These are phyloP conservation scores for Coriaria nepalensis DNA, from an alignment of 306 rosid genomes.

Conservation along the genomic window DNA sequence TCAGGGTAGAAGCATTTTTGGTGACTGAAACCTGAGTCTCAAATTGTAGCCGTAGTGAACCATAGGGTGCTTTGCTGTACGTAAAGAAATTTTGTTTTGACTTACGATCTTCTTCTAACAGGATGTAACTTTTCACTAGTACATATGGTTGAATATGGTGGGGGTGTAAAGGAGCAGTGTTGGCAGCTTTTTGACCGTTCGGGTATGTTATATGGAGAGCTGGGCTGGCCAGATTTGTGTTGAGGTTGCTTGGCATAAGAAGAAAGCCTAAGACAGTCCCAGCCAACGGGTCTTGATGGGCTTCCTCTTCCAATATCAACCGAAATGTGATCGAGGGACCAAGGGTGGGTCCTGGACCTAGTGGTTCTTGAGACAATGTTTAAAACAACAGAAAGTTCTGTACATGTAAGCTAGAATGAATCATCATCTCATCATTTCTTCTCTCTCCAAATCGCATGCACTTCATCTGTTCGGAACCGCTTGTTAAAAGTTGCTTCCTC, in stretches of 20 bases:
- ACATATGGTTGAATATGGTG: too few species aligned
- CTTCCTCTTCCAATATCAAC: slow-evolving; percentile 27
- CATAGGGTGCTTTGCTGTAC: too few species aligned
- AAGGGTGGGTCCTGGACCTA: slow-evolving; percentile 37
- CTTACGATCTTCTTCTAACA: too few species aligned
- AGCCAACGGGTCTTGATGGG: slow-evolving; percentile 50
- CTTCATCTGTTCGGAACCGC: slow-evolving; percentile 88
- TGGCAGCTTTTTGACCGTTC: slow-evolving; percentile 85
- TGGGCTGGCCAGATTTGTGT: slow-evolving; percentile 78
- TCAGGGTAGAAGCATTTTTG: too few species aligned
- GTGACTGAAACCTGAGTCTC: too few species aligned
- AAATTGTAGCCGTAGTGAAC: too few species aligned
- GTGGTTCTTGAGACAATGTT: slow-evolving; percentile 79
- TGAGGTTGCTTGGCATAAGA: slow-evolving; percentile 66
- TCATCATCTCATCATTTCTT: slow-evolving; percentile 3
- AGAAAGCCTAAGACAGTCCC: slow-evolving; percentile 36
- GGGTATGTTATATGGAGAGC: slow-evolving; percentile 78
- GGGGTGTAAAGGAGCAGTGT: too few species aligned
- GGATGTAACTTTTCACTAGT: too few species aligned
- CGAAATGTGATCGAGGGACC: slow-evolving; percentile 52
- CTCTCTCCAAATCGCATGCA: slow-evolving; percentile 81
- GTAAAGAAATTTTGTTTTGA: too few species aligned
- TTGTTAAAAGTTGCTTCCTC: slow-evolving; percentile 76
- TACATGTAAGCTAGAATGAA: too few species aligned
- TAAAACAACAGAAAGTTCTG: too few species aligned